Evolutionary conservation across 2,329 filamentous ascomycete genomes (phyloP), one percentile per base, ranked within the genome.

Genomic region (Pseudocercospora fuligena): DNA sequence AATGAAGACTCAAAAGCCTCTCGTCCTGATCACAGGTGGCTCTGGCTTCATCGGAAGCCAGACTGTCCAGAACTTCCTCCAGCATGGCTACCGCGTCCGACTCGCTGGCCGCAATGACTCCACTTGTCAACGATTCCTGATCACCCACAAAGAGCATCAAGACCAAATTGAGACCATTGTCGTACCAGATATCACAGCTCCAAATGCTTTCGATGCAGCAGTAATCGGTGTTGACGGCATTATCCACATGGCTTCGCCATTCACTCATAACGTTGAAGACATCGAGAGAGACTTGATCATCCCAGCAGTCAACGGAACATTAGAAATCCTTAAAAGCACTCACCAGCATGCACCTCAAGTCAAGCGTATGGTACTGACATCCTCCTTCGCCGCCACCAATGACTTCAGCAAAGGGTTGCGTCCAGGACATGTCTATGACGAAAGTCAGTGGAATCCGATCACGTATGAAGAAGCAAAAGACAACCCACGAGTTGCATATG

Each of bases 161-260:
- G 16, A 49, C 14, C 27, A 68, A 1, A 33, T 68, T 43, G 67
- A 71, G 14, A 65, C 66, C 19, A 62, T 62, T 21, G 33, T 67
- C 7, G 63, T 70, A 7, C 68, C 69, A 8, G 68, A 71, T 19
- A 64, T 71, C 16, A 64, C 33, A 9, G 23, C 40, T 3, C 43
- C 59, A 7, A 58, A 64, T 27, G 59, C 68, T 76, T 67, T 68
- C 25, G 21, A 66, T 19, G 31, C 11, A n/a, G 40, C 54, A n/a
- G 66, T 77, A 8, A 12, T 72, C 1, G 68, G 60, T 31, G 73
- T 74, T 14, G 61, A 72, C 5, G 71, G 72, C 43, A 63, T 77
- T 54, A 67, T 76, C 31, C 75, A 78, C 31, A 53, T 77, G 2
- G 76, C 76, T n/a, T 75, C 75, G 3, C 72, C 76, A 14, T 65